These are phyloP conservation scores for Asclepias syriaca DNA, from an alignment of 257 asterid species.

Conservation along the genomic window DNA sequence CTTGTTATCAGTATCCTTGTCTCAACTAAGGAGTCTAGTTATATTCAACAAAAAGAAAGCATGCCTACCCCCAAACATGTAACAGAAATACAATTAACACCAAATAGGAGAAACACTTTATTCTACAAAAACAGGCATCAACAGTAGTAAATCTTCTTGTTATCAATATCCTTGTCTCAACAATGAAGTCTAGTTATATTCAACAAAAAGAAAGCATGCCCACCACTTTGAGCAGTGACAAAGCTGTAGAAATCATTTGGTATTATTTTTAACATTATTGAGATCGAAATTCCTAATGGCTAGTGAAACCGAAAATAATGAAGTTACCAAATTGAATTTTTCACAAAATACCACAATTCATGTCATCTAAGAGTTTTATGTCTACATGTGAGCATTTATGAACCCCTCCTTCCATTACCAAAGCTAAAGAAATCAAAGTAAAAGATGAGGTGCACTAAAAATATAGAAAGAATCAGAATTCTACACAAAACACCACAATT, in stretches of 20 bases:
- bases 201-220: neutral
- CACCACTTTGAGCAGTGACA: neutral
- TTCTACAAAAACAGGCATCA: neutral
- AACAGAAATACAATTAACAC: neutral
- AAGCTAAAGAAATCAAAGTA: neutral
- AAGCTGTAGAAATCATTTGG: neutral
- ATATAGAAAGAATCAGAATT: neutral
- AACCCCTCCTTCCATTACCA: neutral
- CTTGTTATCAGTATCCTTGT: neutral
- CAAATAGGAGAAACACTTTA: neutral
- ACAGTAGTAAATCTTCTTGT: neutral
- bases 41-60: neutral
- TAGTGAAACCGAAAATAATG: neutral
- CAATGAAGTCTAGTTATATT: neutral
- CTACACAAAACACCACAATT: neutral
- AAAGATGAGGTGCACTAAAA: neutral
- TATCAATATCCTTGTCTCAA: neutral
- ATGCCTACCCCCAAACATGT: neutral
- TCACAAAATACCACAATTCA: neutral
- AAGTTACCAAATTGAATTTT: neutral
- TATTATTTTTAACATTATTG: neutral
- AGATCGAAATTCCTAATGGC: neutral
- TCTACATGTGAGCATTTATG: neutral
- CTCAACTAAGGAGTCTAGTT: neutral
- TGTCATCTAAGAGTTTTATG: neutral